phyloP scores from a whole-genome alignment of 176 grass and related monocot species.

The Triticum aestivum region DNA sequence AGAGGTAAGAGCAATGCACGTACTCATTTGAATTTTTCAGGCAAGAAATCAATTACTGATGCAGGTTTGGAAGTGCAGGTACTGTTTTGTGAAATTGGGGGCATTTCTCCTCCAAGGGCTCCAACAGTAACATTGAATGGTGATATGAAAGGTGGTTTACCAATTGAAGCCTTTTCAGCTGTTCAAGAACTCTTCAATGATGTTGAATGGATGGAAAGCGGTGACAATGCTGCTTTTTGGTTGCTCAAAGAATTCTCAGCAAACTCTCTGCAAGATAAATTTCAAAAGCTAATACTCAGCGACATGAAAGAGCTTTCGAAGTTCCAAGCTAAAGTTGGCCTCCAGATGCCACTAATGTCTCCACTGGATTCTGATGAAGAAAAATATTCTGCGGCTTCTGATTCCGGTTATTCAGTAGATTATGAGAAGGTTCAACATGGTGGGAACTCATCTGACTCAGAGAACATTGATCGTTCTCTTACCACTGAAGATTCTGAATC shows the following conservation, averaged over 20 bases:
- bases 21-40: background rate
- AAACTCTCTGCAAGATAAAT: slow-evolving; percentile 82
- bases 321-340: slow-evolving; percentile 67
- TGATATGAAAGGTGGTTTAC: slow-evolving; percentile 91
- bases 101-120: slow-evolving; percentile 69
- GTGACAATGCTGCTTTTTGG: slow-evolving; percentile 85
- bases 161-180: slow-evolving; percentile 94
- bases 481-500: slow-evolving; percentile 61
- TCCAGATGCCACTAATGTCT: slow-evolving; percentile 69
- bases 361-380: slow-evolving; percentile 93
- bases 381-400: slow-evolving; percentile 86
- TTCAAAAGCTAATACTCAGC: slow-evolving; percentile 86
- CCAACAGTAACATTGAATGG: slow-evolving; percentile 77
- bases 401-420: slow-evolving; percentile 73
- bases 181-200: slow-evolving; percentile 97
- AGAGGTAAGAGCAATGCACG: slow-evolving; percentile 56
- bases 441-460: slow-evolving; percentile 48
- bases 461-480: slow-evolving; percentile 41
- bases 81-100: slow-evolving; percentile 89
- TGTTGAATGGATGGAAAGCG: slow-evolving; percentile 86
- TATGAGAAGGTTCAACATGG: slow-evolving; percentile 66
- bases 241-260: slow-evolving; percentile 94
- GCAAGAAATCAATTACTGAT: slow-evolving; percentile 17
- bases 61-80: slow-evolving; percentile 52
- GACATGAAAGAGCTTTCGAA: slow-evolving; percentile 77